These are phyloP conservation scores for Pestalotiopsis sp. DNA, from an alignment of 2,329 filamentous ascomycete species.

Conservation along the genomic window DNA sequence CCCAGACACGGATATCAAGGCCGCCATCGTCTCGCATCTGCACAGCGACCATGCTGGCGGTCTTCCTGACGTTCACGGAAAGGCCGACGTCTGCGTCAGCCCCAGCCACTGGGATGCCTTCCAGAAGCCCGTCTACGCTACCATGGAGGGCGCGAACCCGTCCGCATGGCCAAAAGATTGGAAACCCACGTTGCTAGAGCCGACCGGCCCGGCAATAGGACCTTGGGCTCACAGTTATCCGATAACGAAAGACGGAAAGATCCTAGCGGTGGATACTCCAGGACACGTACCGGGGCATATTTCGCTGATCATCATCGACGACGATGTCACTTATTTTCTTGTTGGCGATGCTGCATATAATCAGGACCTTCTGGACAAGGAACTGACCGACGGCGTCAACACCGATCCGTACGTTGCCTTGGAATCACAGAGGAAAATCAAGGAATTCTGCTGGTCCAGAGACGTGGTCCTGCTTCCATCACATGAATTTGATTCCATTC, in stretches of 20 bases:
- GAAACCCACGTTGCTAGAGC: conserved; percentile 29
- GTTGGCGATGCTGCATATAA: conserved; percentile 35
- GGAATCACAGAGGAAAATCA: conserved; percentile 32
- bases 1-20: conserved; percentile 24
- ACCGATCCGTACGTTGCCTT: conserved; percentile 30
- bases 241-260: conserved; percentile 30
- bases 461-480: conserved; percentile 29
- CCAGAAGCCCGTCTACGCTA: conserved; percentile 27
- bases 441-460: conserved; percentile 28
- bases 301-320: conserved; percentile 24
- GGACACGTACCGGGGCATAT: conserved; percentile 37
- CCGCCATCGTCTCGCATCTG: conserved; percentile 30
- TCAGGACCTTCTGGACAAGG: conserved; percentile 30
- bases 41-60: conserved; percentile 32
- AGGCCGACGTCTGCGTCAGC: conserved; percentile 23
- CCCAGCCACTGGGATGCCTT: conserved; percentile 34
- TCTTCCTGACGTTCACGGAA: conserved; percentile 24
- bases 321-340: conserved; percentile 27
- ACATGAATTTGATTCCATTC: conserved; percentile 22
- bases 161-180: conserved; percentile 34
- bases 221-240: conserved; percentile 30
- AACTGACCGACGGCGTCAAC: conserved; percentile 35
- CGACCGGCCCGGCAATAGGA: conserved; percentile 26
- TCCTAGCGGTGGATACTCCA: conserved; percentile 34
- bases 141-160: conserved; percentile 30